Base-by-base conservation (phyloP, 1,284 basidiomycete genomes). In the Naganishia albida region DNA sequence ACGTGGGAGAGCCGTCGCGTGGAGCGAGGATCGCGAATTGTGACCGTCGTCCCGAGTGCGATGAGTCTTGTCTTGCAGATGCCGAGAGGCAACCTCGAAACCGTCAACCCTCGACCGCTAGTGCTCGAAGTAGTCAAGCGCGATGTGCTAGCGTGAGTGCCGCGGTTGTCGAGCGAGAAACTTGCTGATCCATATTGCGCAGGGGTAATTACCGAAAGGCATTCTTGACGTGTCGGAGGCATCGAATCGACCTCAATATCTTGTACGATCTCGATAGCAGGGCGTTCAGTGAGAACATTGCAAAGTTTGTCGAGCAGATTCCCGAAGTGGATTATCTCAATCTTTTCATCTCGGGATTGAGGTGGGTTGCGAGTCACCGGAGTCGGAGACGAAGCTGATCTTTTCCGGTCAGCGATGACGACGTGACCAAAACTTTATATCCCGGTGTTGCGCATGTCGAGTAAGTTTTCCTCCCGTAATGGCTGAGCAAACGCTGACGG, bases 71-170 rank as follows among this genome's bases (percentile, higher is more conserved):
- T 99, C 0, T 80, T 99, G 15, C 96, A 99, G 80, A 99, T 99
- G 93, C 96, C 95, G 0, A 82, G 96, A 70, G 96, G 96, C 0
- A 99, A 99, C 77, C 76, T 99, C 62, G 96, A 99, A 81, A 97
- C 93, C 0, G 88, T 99, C 64, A 91, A 89, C 72, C 96, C 96
- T 1, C 83, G 96, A 39, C 90, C 95, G 1, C 81, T 99, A 67
- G 93, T 98, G 2, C 86, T 97, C 78, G 85, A 88, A 59, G 87
- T 90, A 2, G 87, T 95, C 1, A 83, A 84, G 62, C 81, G 85
- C 55, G 89, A 93, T 73, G 82, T 94, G 13, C 82, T 87, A 54
- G 80, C 75, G 92, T 93, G 72, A 70, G 88, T 80, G 34, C 15
- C 64, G 56, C 38, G 60, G 1, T 40, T 39, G 28, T 48, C 18